Evolutionary conservation across 176 grass and related monocot genomes (phyloP).

Genomic region (Oryza meyeriana): DNA sequence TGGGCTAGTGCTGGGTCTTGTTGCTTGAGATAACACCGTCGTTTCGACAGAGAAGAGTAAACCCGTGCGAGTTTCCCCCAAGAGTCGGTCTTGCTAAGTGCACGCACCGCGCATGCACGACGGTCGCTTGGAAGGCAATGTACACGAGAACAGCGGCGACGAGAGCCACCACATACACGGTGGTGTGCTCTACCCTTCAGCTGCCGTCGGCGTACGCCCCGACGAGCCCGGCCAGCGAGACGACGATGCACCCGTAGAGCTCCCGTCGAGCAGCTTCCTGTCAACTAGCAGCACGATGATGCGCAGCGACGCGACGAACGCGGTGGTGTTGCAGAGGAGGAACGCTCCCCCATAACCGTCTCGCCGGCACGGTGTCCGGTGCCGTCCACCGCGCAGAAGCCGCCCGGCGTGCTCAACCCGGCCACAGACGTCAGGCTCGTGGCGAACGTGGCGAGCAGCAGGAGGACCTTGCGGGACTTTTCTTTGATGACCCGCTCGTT

Average conservation of each 20-base stretch:
- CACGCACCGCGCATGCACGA: background rate
- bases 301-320: constrained; percentile 13
- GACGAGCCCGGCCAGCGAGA: background rate
- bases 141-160: background rate
- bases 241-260: background rate
- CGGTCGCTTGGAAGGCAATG: background rate
- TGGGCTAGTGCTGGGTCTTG: background rate
- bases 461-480: background rate
- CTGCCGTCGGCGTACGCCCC: background rate
- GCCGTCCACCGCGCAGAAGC: background rate
- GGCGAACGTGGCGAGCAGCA: constrained; percentile 11
- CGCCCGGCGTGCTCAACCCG: constrained; percentile 27
- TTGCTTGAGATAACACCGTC: background rate
- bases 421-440: constrained; percentile 12
- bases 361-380: background rate
- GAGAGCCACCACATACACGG: background rate
- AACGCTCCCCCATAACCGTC: background rate
- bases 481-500: background rate
- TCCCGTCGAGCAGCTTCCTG: background rate
- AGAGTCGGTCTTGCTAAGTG: background rate
- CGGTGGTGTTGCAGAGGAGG: constrained; percentile 16
- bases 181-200: background rate
- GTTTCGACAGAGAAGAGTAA: background rate
- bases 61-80: background rate
- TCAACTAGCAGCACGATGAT: background rate